Evolutionary conservation across 257 asterid genomes (phyloP).

Genomic region (Lycium barbarum): DNA sequence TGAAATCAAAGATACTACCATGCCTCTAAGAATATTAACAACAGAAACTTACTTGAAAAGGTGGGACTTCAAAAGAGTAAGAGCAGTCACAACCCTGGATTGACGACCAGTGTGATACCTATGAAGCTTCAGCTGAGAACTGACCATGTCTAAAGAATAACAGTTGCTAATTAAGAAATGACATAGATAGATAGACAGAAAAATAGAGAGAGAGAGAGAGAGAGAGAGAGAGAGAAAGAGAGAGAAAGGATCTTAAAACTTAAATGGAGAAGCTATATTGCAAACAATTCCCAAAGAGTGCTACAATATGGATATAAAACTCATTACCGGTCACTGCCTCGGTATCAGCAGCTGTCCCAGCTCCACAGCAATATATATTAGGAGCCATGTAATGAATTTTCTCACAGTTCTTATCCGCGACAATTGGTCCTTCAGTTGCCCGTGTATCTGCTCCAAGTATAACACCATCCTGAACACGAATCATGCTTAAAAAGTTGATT

Average conservation of each 20-base stretch:
- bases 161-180: conserved; percentile 7
- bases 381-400: conserved; percentile 96
- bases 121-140: conserved; percentile 91
- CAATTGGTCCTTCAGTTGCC: conserved; percentile 99
- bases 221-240: background rate
- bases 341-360: conserved; percentile 97
- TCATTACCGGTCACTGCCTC: conserved; percentile 89
- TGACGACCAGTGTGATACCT: conserved; percentile 93
- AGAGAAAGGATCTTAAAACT: background rate
- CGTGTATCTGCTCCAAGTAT: conserved; percentile 99
- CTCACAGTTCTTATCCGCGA: conserved; percentile 97
- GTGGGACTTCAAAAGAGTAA: conserved; percentile 81
- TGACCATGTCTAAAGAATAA: conserved; percentile 76
- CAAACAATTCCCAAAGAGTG: background rate
- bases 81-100: conserved; percentile 93
- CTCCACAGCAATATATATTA: conserved; percentile 81
- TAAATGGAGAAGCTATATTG: conserved; percentile 5
- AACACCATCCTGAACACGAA: conserved; percentile 81
- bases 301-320: background rate
- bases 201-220: background rate
- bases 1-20: conserved; percentile 24
- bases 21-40: conserved; percentile 27
- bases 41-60: conserved; percentile 67
- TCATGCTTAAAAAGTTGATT: conserved; percentile 28
- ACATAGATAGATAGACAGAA: background rate